Evolutionary conservation across 352 stramenopile genomes (phyloP).

Genomic region (Phytophthora crassamura): DNA sequence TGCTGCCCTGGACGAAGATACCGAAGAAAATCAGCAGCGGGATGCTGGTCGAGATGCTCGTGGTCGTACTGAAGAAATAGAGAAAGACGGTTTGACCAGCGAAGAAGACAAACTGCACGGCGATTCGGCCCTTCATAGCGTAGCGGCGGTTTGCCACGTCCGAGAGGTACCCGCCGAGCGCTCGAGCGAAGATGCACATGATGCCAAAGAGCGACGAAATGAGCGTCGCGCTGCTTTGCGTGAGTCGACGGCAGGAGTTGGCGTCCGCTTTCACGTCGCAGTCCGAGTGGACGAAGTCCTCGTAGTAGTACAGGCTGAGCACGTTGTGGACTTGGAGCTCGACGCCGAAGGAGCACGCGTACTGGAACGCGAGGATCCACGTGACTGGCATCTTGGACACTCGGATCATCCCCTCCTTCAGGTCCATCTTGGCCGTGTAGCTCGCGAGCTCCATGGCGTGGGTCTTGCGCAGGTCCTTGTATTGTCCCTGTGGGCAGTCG

Average conservation of each 20-base stretch:
- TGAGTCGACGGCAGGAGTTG: conserved; percentile 36
- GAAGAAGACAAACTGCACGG: conserved; percentile 79
- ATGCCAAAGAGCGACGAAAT: conserved; percentile 93
- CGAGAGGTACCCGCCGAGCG: conserved; percentile 83
- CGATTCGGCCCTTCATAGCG: conserved; percentile 89
- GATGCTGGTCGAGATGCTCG: conserved; percentile 63
- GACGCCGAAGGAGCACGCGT: conserved; percentile 94
- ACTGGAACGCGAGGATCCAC: conserved; percentile 92
- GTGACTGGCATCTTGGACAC: conserved; percentile 69
- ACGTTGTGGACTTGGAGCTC: conserved; percentile 96
- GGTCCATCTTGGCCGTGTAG: conserved; percentile 29
- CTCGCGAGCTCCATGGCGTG: conserved; percentile 8
- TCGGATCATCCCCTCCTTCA: conserved; percentile 44
- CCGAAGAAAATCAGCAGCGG: conserved; percentile 89
- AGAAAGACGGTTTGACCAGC: conserved; percentile 78
- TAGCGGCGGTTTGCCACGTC: conserved; percentile 76
- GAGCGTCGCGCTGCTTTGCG: conserved; percentile 55
- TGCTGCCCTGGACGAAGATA: conserved; percentile 77
- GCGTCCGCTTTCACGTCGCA: conserved; percentile 38
- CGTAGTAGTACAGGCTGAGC: conserved; percentile 90
- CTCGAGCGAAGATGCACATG: conserved; percentile 93
- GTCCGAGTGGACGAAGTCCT: conserved; percentile 77
- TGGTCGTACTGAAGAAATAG: conserved; percentile 81
- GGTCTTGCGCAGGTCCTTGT: conserved; percentile 69
- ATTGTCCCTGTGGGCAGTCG: conserved; percentile 94